phyloP scores from a whole-genome alignment of 768 basidiomycete species.

The Termitomyces eurrhizus region DNA sequence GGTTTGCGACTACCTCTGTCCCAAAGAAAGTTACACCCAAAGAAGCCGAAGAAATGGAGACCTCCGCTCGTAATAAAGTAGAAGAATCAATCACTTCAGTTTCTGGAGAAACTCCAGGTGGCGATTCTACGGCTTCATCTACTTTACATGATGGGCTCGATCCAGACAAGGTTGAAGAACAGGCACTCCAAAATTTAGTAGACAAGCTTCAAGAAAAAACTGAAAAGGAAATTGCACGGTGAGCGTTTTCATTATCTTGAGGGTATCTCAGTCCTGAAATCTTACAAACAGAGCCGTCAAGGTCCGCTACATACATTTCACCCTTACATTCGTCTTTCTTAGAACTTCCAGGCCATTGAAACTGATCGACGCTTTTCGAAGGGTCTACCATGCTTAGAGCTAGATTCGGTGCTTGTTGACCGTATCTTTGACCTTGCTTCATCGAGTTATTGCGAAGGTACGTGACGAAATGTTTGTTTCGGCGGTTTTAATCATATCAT shows the following conservation, averaged over 20 bases:
- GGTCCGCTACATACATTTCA: constrained; percentile 18
- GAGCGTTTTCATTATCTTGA: constrained; percentile 5
- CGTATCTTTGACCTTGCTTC: constrained; percentile 53
- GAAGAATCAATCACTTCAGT: constrained; percentile 8
- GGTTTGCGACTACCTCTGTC: constrained; percentile 79
- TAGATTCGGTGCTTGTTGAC: constrained; percentile 56
- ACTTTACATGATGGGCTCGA: constrained; percentile 26
- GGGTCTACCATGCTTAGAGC: constrained; percentile 54
- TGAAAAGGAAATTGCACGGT: constrained; percentile 83
- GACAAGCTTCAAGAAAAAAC: constrained; percentile 85
- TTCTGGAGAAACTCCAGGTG: neutral
- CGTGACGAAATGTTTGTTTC: neutral
- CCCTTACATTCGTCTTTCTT: neutral
- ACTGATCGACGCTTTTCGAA: constrained; percentile 74
- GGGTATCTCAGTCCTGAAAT: neutral
- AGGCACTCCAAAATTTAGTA: constrained; percentile 64
- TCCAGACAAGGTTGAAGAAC: constrained; percentile 44
- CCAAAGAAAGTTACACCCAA: constrained; percentile 62
- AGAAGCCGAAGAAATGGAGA: constrained; percentile 21
- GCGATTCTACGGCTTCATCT: constrained; percentile 5
- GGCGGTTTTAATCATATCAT: constrained; percentile 10
- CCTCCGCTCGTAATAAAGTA: constrained; percentile 9
- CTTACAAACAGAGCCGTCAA: constrained; percentile 28
- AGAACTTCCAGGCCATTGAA: constrained; percentile 60
- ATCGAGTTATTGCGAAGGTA: constrained; percentile 31